Evolutionary conservation across 331 rosid species (phyloP), one percentile per base, ranked within the genome.

Genomic region (Pyrus hybrid): DNA sequence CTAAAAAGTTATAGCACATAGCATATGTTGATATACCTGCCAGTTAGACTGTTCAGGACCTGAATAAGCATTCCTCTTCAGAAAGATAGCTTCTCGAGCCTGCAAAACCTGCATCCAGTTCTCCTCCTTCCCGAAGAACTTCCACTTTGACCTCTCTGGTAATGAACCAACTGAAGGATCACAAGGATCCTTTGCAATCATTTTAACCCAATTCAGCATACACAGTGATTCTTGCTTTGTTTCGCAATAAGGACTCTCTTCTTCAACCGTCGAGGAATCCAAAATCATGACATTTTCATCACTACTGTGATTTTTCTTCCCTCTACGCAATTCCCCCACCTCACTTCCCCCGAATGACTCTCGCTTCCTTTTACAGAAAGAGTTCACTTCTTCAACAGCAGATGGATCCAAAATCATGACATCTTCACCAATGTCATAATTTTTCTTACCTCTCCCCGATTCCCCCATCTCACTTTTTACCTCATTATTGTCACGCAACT

Each of bases 91-190:
- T 81, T 92, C 93, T n/a, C 99, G 87, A 73, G 84, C 88, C 76
- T 75, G 65, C 84, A 94, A 79, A 73, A 85, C 82, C 82, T 81
- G 88, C 84, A 85, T 92, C 97, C 93, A 94, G 16, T 49, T 60
- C 71, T 81, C 84, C 71, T 77, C 84, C 53, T 74, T 79, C 26
- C 83, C 80, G 63, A 32, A 73, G 68, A 87, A 84, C 77, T 79
- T 91, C 95, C 97, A 88, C 77, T 86, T 86, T 7, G 87, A 49
- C 80, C 72, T 85, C 65, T 89, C 92, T 23, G 92, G 93, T 23
- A 92, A 32, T 13, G 63, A 75, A 79, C 89, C 86, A 77, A 87
- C 72, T 7, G 62, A 80, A 17, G 88, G 83, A 82, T 83, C 90
- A 66, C 85, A 82, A 18, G 99, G 93, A 72, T 90, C 80, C 69